Base-by-base conservation (phyloP, 2,329 filamentous ascomycete species). In the Herpomyces periplanetae region DNA sequence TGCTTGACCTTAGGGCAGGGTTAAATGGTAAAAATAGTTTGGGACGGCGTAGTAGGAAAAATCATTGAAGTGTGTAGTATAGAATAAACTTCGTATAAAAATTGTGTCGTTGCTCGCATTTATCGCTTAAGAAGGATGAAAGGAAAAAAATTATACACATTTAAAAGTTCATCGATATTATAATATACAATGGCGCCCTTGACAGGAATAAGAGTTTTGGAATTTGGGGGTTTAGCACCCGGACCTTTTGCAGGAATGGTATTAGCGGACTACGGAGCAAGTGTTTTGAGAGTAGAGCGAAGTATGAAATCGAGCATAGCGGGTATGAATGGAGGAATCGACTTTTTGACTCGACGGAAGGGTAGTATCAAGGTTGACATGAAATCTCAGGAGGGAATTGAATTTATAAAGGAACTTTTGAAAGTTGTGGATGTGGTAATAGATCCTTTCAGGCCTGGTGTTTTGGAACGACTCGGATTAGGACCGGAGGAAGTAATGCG, bases 361-460 rank as follows among this genome's bases (percentile, higher is more conserved):
- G 42, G 55, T 22, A 80, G 65, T 12, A 56, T 88, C 25, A 50
- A 57, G 15, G 47, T 88, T 3, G 53, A 88, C 39, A 49, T 88
- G 20, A 84, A 80, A 33, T 49, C 51, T 1, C 27, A 49, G 0
- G 28, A 38, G 1, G 71, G 66, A 4, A 34, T 57, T 6, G 45
- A 46, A 1, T 43, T 88, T 4, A 38, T 87, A 20, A 57, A 56
- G 24, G 42, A 47, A 3, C 45, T 88, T 1, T 40, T 62, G 13
- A 37, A 42, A 8, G 34, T 42, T 8, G 47, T 56, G 21, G 75
- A 91, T 38, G 46, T 88, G 13, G 38, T 91, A 11, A 80, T 91
- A 35, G 80, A 91, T 36, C 75, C 80, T 0, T 91, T 71, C 44
- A 64, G 75, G 0, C 75, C 75, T 0, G 69, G 71, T 13, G 68